Percentiles rank a stretch among this genome's conserved stretches.
These are phyloP conservation scores for Pythium folliculosum DNA, from an alignment of 352 stramenopile genomes.

Conservation along the genomic window DNA sequence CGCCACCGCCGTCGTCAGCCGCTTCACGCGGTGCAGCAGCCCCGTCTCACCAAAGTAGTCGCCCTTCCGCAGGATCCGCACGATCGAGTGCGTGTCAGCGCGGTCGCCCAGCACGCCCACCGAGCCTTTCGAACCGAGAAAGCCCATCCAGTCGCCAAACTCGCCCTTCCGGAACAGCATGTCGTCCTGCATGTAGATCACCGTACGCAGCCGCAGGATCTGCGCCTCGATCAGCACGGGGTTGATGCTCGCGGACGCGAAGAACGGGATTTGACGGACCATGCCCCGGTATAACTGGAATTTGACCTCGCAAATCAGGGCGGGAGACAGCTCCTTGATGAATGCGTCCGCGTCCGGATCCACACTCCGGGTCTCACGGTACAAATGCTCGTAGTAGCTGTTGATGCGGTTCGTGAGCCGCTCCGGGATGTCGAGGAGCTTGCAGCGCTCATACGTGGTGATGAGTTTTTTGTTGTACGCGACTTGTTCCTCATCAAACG, in stretches of 20 bases:
- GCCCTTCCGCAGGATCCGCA: conserved; percentile 67
- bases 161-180: conserved; percentile 78
- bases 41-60: conserved; percentile 77
- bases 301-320: conserved; percentile 76
- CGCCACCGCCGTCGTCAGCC: conserved; percentile 63
- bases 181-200: conserved; percentile 85
- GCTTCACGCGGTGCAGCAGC: conserved; percentile 59
- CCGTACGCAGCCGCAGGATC: conserved; percentile 63
- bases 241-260: conserved; percentile 63
- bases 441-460: conserved; percentile 60
- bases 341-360: conserved; percentile 72
- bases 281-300: conserved; percentile 79
- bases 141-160: conserved; percentile 82
- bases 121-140: conserved; percentile 68
- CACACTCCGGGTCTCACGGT: conserved; percentile 64
- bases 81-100: conserved; percentile 44
- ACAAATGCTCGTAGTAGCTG: conserved; percentile 74
- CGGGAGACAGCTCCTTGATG: conserved; percentile 74
- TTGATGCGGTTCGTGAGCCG: conserved; percentile 54
- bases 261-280: conserved; percentile 77
- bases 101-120: conserved; percentile 62
- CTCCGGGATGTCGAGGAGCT: conserved; percentile 66
- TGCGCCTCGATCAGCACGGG: conserved; percentile 75
- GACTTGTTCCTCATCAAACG: conserved; percentile 71
- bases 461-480: conserved; percentile 82